Base-by-base conservation (phyloP, 768 basidiomycete species). In the Calocera viscosa region DNA sequence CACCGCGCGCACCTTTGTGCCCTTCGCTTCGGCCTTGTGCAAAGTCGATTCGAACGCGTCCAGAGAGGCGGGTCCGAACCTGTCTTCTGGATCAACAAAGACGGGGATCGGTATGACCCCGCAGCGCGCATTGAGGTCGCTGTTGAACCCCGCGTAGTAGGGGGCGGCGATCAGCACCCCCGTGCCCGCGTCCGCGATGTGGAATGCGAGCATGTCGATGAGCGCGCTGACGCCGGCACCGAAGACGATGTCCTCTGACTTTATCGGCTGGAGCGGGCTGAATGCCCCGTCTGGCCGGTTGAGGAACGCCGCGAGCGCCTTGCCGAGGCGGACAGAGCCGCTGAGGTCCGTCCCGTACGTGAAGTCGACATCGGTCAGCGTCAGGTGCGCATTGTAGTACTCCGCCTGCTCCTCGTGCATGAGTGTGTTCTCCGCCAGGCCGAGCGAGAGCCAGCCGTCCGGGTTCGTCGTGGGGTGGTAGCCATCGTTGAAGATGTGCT, bases 361-460 rank as follows among this genome's bases (percentile, higher is more conserved):
- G 26, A 60, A 60, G 30, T 60, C 53, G 8, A 60, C 53, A 19
- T 60, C 53, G 11, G 53, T 60, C 14, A 60, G 53, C 11, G 11
- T 10, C 5, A 60, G 53, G 5, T 60, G 53, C 14, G 11, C 5
- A 22, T 60, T 60, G 53, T 28, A 60, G 53, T 60, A 60, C 26
- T 2, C 26, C 16, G 30, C 30, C 30, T 60, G 53, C 53, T 60
- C 53, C 16, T 26, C 53, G 26, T 60, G 53, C 53, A 60, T 60
- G 53, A 60, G 53, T 26, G 53, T 60, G 30, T 60, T 60, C 53
- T 60, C 53, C 7, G 53, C 53, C 30, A 60, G 53, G 53, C 53
- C 53, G 2, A 60, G 30, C 2, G 53, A 60, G 53, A 60, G 53
- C 53, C 53, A 60, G 26, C 53, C 53, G 30, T 60, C 30, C 16